Evolutionary conservation across 1,284 basidiomycete genomes (phyloP).

Genomic region (Rugosomyces carneus): DNA sequence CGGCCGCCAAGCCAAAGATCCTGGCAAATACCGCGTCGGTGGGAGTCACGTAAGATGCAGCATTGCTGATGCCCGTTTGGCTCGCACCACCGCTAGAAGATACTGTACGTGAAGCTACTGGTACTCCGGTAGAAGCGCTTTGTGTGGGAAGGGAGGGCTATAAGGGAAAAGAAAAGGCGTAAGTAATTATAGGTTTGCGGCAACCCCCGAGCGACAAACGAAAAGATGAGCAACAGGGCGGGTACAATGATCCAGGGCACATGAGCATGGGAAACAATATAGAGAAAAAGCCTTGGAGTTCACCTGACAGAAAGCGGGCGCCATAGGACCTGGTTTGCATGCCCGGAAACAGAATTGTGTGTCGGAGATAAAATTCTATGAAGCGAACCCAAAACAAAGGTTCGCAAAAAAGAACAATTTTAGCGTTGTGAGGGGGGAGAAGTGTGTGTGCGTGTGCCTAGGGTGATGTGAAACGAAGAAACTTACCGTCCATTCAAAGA

Average conservation of each 20-base stretch:
- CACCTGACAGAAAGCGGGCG: slow-evolving; percentile 52
- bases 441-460: no score
- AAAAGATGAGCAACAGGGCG: no score
- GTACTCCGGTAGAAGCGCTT: background rate
- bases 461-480: background rate
- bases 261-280: background rate
- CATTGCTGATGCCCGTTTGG: slow-evolving; percentile 12
- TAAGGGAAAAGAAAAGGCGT: background rate
- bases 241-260: slow-evolving; percentile 13
- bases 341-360: slow-evolving; percentile 70
- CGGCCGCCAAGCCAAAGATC: background rate
- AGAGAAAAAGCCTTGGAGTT: background rate
- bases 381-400: slow-evolving; percentile 5
- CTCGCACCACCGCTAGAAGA: slow-evolving; percentile 13
- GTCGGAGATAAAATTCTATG: slow-evolving; percentile 51
- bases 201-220: background rate
- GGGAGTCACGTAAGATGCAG: slow-evolving; percentile 7
- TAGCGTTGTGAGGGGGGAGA: background rate
- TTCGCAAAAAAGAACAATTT: no score
- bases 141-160: background rate
- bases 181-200: background rate
- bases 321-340: slow-evolving; percentile 54
- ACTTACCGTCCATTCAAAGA: slow-evolving; percentile 63
- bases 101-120: background rate
- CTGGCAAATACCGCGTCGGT: background rate